phyloP scores from a whole-genome alignment of 805 yeast species.

The Yamadazyma ubonensis region DNA sequence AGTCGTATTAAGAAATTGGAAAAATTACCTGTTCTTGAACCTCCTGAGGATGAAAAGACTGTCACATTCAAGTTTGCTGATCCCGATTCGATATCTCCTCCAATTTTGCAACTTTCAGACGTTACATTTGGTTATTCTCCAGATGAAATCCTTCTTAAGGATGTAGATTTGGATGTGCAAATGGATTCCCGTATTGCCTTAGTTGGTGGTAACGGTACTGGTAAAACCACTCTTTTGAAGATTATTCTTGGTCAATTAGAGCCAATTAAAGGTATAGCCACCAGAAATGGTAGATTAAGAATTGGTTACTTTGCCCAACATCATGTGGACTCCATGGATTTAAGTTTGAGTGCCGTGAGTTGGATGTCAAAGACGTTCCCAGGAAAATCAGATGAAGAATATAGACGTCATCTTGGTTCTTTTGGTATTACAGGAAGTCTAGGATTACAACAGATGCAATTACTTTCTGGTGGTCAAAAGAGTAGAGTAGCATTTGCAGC shows the following conservation, averaged over 20 bases:
- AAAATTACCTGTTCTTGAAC: constrained; percentile 86
- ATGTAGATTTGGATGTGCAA: constrained; percentile 88
- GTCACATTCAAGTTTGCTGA: constrained; percentile 91
- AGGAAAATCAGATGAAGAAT: constrained; percentile 94
- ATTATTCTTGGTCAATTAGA: constrained; percentile 72
- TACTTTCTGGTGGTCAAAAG: constrained; percentile 96
- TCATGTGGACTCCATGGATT: constrained; percentile 97
- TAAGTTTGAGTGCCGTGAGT: constrained; percentile 77
- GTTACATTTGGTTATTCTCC: constrained; percentile 84
- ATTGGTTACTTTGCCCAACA: constrained; percentile 98
- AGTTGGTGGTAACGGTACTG: constrained; percentile 99
- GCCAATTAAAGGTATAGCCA: constrained; percentile 77
- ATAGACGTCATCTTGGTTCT: constrained; percentile 93
- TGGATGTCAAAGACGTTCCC: constrained; percentile 92
- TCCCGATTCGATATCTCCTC: constrained; percentile 90
- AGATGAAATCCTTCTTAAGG: constrained; percentile 57
- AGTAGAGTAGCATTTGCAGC: constrained; percentile 98
- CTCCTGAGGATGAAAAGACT: constrained; percentile 89
- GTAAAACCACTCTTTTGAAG: constrained; percentile 93
- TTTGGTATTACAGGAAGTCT: constrained; percentile 95
- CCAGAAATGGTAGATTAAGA: constrained; percentile 81
- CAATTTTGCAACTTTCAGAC: constrained; percentile 82
- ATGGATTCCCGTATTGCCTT: constrained; percentile 93
- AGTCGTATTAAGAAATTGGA: constrained; percentile 96
- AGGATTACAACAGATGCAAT: constrained; percentile 86